These are phyloP conservation scores for Thyridium curvatum DNA, from an alignment of 2,329 filamentous ascomycete species.

Conservation along the genomic window DNA sequence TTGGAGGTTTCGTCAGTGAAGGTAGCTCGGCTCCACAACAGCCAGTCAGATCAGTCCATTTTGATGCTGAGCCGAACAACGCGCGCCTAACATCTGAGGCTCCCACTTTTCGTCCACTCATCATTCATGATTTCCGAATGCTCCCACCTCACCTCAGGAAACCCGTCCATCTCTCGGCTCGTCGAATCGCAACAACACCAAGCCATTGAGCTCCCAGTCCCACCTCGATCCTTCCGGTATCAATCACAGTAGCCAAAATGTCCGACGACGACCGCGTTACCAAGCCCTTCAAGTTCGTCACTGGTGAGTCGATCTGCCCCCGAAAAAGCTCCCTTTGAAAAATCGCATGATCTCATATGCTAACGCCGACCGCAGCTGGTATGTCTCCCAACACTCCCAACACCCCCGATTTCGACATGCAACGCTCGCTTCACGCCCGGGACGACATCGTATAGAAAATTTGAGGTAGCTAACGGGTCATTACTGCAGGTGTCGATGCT, in stretches of 20 bases:
- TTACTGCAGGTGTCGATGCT: slow-evolving; percentile 82
- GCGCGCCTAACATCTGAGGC: no score
- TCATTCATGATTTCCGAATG: slow-evolving; percentile 3
- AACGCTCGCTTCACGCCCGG: slow-evolving; percentile 15
- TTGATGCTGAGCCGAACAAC: no score
- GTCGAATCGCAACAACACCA: slow-evolving; percentile 6
- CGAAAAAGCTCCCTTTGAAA: slow-evolving; percentile 12
- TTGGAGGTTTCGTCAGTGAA: slow-evolving; percentile 5
- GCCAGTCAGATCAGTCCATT: slow-evolving; percentile 1
- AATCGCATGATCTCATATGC: slow-evolving; percentile 13
- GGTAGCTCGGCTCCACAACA: background rate
- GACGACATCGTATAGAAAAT: background rate
- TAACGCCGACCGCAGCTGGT: slow-evolving; percentile 9
- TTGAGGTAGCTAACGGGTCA: slow-evolving; percentile 17
- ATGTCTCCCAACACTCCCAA: slow-evolving; percentile 3
- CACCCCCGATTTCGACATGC: slow-evolving; percentile 16
- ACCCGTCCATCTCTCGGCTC: slow-evolving; percentile 8
- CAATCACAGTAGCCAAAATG: slow-evolving; percentile 57
- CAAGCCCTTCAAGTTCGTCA: slow-evolving; percentile 99
- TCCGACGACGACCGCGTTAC: slow-evolving; percentile 82
- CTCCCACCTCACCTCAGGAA: slow-evolving; percentile 8
- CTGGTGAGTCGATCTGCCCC: slow-evolving; percentile 60
- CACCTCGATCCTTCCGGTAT: slow-evolving; percentile 22
- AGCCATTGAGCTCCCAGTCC: slow-evolving; percentile 26
- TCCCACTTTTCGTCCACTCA: no score